Evolutionary conservation across 225 moss, liverwort and hornwort genomes (phyloP).

Genomic region (Thuidium tamariscinum): DNA sequence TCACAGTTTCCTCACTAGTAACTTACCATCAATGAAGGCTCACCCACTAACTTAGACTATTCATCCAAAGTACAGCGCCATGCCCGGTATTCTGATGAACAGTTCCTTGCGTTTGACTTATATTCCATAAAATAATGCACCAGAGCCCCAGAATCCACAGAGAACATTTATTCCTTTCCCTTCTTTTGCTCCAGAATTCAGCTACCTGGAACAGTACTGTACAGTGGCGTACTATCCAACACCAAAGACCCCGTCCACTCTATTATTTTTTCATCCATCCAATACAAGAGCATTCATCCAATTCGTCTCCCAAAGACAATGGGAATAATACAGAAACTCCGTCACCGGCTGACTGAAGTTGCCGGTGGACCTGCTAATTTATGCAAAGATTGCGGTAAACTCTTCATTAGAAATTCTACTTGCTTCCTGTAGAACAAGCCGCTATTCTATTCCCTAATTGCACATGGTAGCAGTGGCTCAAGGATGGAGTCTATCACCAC

Average conservation of each 20-base stretch:
- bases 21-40: background rate
- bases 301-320: background rate
- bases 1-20: background rate
- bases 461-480: background rate
- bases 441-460: background rate
- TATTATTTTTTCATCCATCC: background rate
- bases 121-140: background rate
- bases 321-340: background rate
- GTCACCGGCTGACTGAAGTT: no score
- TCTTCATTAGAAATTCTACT: background rate
- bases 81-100: background rate
- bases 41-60: background rate
- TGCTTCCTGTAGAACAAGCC: no score
- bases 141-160: background rate
- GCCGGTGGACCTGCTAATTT: background rate
- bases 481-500: fast-evolving
- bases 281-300: background rate
- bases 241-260: background rate
- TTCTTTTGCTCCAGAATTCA: background rate
- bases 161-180: background rate
- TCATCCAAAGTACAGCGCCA: background rate
- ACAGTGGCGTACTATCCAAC: background rate
- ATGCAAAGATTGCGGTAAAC: background rate
- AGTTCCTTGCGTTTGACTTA: background rate
- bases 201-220: background rate